Conservation (phyloP, 257 asterid genomes). For the Thymus quinquecostatus region DNA sequence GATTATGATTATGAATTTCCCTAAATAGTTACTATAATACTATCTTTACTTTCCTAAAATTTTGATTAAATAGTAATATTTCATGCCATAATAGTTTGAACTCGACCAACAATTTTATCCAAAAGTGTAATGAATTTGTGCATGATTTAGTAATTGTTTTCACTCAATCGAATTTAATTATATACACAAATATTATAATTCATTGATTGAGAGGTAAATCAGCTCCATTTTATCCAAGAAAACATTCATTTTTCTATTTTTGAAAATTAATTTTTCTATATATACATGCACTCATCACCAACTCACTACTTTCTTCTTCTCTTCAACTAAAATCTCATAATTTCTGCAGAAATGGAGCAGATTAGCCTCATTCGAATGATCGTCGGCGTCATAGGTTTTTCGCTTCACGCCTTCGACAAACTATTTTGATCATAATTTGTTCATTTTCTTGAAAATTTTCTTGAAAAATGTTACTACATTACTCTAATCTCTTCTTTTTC, state of each 20-base stretch:
- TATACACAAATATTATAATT: neutral
- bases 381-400: neutral
- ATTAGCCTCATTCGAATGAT: neutral
- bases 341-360: too few species aligned
- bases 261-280: neutral
- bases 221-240: neutral
- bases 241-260: neutral
- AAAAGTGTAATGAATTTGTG: neutral
- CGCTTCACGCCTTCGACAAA: neutral
- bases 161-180: neutral
- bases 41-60: neutral
- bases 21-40: too few species aligned
- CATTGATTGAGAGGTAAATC: neutral
- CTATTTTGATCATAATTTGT: constrained; percentile 3
- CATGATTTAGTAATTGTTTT: neutral
- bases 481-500: neutral
- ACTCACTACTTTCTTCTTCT: neutral
- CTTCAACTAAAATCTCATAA: neutral
- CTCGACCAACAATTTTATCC: neutral
- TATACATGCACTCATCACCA: neutral
- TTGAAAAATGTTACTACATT: neutral
- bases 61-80: neutral
- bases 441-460: neutral
- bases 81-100: neutral
- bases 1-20: neutral